A percentile compares a stretch with the other conserved stretches of the same genome.
Conservation (phyloP, 139 green algal genomes). For the Pedinophyceae sp. region DNA sequence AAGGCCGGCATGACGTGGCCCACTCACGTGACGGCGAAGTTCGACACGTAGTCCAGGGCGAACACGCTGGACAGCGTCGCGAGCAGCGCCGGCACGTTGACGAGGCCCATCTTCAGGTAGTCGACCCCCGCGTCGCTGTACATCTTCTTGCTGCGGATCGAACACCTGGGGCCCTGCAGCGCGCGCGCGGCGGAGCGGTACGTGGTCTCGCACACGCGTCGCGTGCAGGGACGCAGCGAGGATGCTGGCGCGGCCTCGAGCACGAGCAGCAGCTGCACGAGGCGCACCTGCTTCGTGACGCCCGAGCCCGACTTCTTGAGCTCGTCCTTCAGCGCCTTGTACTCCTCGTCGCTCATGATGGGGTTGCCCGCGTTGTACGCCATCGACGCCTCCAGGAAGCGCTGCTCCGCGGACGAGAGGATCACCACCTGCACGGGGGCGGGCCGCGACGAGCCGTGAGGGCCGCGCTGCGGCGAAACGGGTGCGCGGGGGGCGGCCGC, state of each 20-base stretch:
- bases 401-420: slow-evolving; percentile 40
- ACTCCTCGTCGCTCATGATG: slow-evolving; percentile 69
- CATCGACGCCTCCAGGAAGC: slow-evolving; percentile 65
- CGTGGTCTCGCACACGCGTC: too few relatives aligned
- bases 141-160: slow-evolving; percentile 51
- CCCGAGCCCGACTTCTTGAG: slow-evolving; percentile 20
- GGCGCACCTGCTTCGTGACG: not conserved
- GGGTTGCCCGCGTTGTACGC: slow-evolving; percentile 44
- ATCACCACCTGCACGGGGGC: not conserved
- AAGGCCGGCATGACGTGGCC: too few relatives aligned
- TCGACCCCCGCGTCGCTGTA: slow-evolving; percentile 51
- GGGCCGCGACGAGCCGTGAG: not conserved
- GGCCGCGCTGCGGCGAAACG: not conserved
- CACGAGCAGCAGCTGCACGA: too few relatives aligned
- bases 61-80: slow-evolving; percentile 59
- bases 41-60: slow-evolving; percentile 61
- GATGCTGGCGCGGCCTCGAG: too few relatives aligned
- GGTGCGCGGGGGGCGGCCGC: slow-evolving; percentile 9
- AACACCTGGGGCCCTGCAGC: slow-evolving; percentile 56
- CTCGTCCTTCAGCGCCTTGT: slow-evolving; percentile 52
- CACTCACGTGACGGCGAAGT: slow-evolving; percentile 10
- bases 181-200: too few relatives aligned
- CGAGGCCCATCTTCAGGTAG: slow-evolving; percentile 59
- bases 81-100: slow-evolving; percentile 72
- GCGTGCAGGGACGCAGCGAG: too few relatives aligned